These are phyloP conservation scores for Lasiodiplodia sp. DNA, from an alignment of 2,329 filamentous ascomycete species.

Conservation along the genomic window DNA sequence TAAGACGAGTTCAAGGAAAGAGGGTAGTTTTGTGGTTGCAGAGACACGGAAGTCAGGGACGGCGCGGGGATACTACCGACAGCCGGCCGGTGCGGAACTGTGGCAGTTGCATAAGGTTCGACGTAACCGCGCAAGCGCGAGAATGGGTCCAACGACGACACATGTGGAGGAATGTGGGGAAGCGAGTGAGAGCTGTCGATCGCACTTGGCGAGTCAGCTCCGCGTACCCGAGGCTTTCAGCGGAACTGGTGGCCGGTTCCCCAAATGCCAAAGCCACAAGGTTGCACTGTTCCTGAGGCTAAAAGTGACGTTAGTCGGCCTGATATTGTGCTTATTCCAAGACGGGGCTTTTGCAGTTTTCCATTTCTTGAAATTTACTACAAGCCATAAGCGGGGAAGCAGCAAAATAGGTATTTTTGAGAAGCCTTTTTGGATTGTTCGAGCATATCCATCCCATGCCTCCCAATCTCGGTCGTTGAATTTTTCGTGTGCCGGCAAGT, in stretches of 20 bases:
- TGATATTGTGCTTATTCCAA: background rate
- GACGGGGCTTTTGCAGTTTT: slow-evolving; percentile 27
- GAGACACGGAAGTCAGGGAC: slow-evolving; percentile 9
- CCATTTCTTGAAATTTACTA: slow-evolving; percentile 28
- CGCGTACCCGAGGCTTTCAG: slow-evolving; percentile 14
- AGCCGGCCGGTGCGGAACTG: background rate
- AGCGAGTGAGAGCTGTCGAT: slow-evolving; percentile 37
- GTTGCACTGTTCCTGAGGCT: slow-evolving; percentile 20
- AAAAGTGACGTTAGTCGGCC: slow-evolving; percentile 4
- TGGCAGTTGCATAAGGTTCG: background rate
- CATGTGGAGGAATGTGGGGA: slow-evolving; percentile 39
- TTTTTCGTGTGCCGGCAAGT: slow-evolving; percentile 31
- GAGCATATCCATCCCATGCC: slow-evolving; percentile 30
- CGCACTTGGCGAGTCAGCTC: slow-evolving; percentile 9
- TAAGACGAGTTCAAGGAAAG: slow-evolving; percentile 3
- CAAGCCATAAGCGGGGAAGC: slow-evolving; percentile 30
- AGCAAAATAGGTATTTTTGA: slow-evolving; percentile 31
- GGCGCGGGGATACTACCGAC: slow-evolving; percentile 17
- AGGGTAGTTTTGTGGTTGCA: slow-evolving; percentile 3
- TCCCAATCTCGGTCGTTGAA: slow-evolving; percentile 29
- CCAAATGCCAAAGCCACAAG: slow-evolving; percentile 10
- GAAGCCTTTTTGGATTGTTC: slow-evolving; percentile 31
- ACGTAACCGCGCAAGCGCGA: slow-evolving; percentile 12
- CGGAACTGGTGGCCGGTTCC: slow-evolving; percentile 7
- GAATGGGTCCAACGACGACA: slow-evolving; percentile 16